phyloP scores from a whole-genome alignment of 2,329 filamentous ascomycete genomes.

The Fusarium heterosporum region DNA sequence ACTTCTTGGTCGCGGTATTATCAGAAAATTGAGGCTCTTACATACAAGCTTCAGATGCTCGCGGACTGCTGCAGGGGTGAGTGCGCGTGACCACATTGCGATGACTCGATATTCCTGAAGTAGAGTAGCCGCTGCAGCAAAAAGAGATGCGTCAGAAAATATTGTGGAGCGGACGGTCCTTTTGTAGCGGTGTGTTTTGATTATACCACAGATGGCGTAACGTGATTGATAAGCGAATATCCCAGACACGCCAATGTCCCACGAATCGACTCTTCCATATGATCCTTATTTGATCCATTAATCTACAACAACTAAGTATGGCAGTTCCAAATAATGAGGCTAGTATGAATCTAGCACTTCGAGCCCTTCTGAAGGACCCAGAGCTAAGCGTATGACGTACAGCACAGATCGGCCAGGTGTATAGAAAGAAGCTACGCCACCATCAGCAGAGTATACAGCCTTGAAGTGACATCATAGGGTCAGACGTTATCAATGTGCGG shows the following conservation, averaged over 20 bases:
- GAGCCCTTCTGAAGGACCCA: conserved; percentile 5
- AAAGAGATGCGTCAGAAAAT: conserved; percentile 18
- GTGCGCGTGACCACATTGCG: conserved; percentile 7
- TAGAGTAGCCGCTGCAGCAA: conserved; percentile 16
- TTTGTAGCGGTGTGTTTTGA: conserved; percentile 15
- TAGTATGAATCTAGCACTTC: conserved; percentile 13
- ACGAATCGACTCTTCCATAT: conserved; percentile 16
- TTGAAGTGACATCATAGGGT: too few relatives aligned
- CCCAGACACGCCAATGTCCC: conserved; percentile 12
- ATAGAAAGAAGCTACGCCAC: conserved; percentile 8
- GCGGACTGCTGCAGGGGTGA: conserved; percentile 5
- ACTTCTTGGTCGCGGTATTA: conserved; percentile 24
- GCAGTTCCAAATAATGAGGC: conserved; percentile 19
- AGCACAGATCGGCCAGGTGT: conserved; percentile 5
- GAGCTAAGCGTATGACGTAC: conserved; percentile 8
- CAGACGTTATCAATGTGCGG: too few relatives aligned
- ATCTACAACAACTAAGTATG: conserved; percentile 16
- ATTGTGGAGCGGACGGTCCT: conserved; percentile 11
- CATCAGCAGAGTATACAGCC: too few relatives aligned
- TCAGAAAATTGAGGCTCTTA: conserved; percentile 23
- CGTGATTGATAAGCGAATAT: conserved; percentile 18
- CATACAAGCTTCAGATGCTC: conserved; percentile 17
- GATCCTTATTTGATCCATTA: conserved; percentile 26
- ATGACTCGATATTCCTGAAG: conserved; percentile 18
- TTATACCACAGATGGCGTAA: conserved; percentile 17